A percentile compares a stretch with the other conserved stretches of the same genome.
These are phyloP conservation scores for Amaranthus tricolor DNA, from an alignment of 179 eudicot genomes.

Conservation along the genomic window DNA sequence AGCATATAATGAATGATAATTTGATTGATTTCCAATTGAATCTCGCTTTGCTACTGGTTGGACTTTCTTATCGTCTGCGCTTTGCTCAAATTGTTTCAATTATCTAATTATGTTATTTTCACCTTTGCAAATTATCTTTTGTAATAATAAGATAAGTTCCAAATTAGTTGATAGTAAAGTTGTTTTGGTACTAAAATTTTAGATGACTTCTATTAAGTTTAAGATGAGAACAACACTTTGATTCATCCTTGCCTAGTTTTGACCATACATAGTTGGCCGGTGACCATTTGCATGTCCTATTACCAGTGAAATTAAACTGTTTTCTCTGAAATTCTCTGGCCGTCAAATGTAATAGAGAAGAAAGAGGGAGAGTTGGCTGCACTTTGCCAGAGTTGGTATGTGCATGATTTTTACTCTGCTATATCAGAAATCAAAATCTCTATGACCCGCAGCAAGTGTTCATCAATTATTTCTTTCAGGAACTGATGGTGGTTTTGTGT, in stretches of 20 bases:
- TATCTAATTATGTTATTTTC: too few relatives aligned
- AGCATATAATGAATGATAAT: too few relatives aligned
- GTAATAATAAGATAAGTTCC: too few relatives aligned
- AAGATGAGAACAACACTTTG: too few relatives aligned
- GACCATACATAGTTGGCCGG: neutral
- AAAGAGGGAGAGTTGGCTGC: neutral
- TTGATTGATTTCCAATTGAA: too few relatives aligned
- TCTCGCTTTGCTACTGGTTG: too few relatives aligned
- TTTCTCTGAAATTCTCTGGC: neutral
- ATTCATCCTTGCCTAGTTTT: neutral
- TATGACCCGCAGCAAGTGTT: neutral
- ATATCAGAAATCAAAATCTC: neutral
- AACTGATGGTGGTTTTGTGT: neutral
- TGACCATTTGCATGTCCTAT: neutral
- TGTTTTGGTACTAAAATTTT: too few relatives aligned
- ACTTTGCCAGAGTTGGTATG: neutral
- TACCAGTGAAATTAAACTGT: neutral
- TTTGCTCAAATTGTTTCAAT: too few relatives aligned
- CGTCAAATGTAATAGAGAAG: neutral
- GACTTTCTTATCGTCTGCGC: too few relatives aligned
- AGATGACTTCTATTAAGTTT: too few relatives aligned
- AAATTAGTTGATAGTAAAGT: too few relatives aligned
- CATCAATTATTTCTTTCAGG: neutral
- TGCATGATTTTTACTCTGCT: neutral
- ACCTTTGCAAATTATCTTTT: too few relatives aligned